phyloP scores from a whole-genome alignment of 495 filamentous ascomycete species.

The Lophiotrema nucula region DNA sequence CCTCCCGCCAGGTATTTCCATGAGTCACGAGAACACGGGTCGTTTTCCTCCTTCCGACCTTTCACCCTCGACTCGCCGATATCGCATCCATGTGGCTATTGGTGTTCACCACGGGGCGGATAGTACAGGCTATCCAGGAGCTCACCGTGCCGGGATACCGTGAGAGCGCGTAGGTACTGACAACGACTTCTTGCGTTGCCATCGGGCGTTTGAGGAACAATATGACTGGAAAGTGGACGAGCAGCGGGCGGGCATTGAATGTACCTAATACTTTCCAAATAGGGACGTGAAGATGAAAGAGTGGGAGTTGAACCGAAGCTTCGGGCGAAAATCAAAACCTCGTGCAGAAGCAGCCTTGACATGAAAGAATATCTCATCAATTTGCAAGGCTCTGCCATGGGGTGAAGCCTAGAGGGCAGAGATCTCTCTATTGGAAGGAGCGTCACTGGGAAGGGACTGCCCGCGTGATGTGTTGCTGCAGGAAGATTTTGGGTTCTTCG shows the following conservation, averaged over 20 bases:
- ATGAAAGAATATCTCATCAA: constrained; percentile 9
- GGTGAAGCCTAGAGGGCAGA: constrained; percentile 6
- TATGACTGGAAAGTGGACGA: too few relatives aligned
- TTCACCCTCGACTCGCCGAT: constrained; percentile 22
- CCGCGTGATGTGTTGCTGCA: constrained; percentile 20
- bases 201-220: not conserved
- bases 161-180: too few relatives aligned
- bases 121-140: constrained; percentile 22
- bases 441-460: not conserved
- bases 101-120: constrained; percentile 11
- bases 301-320: constrained; percentile 1
- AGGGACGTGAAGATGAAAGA: constrained; percentile 3
- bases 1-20: constrained; percentile 22
- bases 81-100: constrained; percentile 20
- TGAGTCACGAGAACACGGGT: constrained; percentile 34
- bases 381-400: constrained; percentile 10
- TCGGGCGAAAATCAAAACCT: not conserved
- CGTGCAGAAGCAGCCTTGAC: not conserved
- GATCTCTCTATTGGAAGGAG: not conserved
- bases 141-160: not conserved
- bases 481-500: constrained; percentile 5
- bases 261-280: constrained; percentile 14
- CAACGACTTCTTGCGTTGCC: not conserved
- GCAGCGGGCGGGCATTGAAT: not conserved
- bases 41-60: constrained; percentile 4